Evolutionary conservation across 2,329 filamentous ascomycete species (phyloP).

Genomic region (Calonectria pteridis): DNA sequence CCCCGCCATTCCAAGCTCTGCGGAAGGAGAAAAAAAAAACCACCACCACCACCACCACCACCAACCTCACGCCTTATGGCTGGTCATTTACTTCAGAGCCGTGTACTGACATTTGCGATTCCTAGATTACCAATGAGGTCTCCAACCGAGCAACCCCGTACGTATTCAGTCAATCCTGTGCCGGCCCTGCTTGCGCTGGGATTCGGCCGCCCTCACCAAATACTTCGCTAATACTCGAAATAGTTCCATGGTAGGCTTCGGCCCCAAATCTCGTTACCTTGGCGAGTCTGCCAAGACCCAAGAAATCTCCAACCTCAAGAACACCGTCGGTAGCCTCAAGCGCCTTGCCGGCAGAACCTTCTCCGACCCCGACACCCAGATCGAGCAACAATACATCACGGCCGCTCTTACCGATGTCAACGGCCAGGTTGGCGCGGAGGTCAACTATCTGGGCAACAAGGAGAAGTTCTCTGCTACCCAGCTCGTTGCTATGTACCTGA

Average conservation of each 20-base stretch:
- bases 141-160: slow-evolving; percentile 98
- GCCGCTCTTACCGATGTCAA: slow-evolving; percentile 89
- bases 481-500: slow-evolving; percentile 94
- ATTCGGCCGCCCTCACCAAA: slow-evolving; percentile 1
- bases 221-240: slow-evolving; percentile 39
- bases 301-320: slow-evolving; percentile 99
- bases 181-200: slow-evolving; percentile 16
- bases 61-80: neutral
- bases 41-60: neutral
- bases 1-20: slow-evolving; percentile 26
- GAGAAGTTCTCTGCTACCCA: slow-evolving; percentile 95
- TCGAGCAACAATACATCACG: slow-evolving; percentile 93
- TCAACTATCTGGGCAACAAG: slow-evolving; percentile 94
- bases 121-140: slow-evolving; percentile 96
- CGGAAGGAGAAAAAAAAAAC: neutral
- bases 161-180: slow-evolving; percentile 57
- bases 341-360: slow-evolving; percentile 89
- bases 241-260: slow-evolving; percentile 94
- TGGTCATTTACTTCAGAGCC: neutral
- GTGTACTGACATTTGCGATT: slow-evolving; percentile 7
- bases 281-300: slow-evolving; percentile 98
- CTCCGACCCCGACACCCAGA: slow-evolving; percentile 90
- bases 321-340: slow-evolving; percentile 94
- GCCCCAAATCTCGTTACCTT: slow-evolving; percentile 91
- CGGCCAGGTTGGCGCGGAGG: slow-evolving; percentile 95